Evolutionary conservation across 2,329 filamentous ascomycete species (phyloP).

Genomic region (Penicillium sp.): DNA sequence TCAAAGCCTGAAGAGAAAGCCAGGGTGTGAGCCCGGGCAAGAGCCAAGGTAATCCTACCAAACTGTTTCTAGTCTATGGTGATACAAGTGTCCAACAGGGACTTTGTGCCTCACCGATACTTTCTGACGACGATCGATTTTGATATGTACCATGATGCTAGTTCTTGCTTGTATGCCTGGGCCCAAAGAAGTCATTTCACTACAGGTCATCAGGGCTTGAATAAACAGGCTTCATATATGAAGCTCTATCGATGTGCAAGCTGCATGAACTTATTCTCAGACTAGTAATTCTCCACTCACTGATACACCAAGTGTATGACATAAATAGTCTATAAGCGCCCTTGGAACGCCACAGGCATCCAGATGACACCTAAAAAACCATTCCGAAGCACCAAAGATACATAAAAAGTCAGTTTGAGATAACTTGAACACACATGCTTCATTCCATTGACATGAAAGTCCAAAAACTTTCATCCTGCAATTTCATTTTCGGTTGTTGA

Average conservation of each 20-base stretch:
- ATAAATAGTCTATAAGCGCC: slow-evolving; percentile 24
- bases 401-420: neutral
- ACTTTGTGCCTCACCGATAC: neutral
- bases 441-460: neutral
- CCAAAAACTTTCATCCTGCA: neutral
- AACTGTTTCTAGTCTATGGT: neutral
- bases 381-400: neutral
- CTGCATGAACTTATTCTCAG: neutral
- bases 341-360: slow-evolving; percentile 8
- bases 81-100: neutral
- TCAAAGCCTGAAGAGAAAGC: neutral
- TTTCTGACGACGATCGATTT: neutral
- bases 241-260: neutral
- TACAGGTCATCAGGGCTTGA: neutral
- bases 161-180: neutral
- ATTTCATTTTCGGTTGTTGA: neutral
- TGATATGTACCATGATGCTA: neutral
- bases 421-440: neutral
- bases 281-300: slow-evolving; percentile 3
- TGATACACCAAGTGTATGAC: slow-evolving; percentile 16
- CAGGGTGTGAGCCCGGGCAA: neutral
- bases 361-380: neutral
- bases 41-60: neutral
- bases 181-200: neutral
- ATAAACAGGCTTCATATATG: neutral